phyloP scores from a whole-genome alignment of 2,329 filamentous ascomycete species.

The Cercospora beticola region DNA sequence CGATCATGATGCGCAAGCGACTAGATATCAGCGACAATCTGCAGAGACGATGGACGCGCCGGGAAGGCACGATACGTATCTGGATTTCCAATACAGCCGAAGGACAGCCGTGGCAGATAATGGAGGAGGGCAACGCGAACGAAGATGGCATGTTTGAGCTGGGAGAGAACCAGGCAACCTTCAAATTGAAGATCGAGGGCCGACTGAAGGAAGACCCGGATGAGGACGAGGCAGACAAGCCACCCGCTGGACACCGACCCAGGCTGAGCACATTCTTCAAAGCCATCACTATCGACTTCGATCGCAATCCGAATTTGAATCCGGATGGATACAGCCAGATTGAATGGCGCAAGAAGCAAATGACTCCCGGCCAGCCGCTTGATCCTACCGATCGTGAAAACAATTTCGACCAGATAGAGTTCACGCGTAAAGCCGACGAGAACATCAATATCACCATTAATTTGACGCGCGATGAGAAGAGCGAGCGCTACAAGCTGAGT shows the following conservation, averaged over 20 bases:
- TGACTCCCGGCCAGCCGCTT: slow-evolving; percentile 40
- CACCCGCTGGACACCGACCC: slow-evolving; percentile 51
- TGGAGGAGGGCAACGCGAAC: slow-evolving; percentile 48
- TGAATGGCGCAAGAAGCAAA: slow-evolving; percentile 82
- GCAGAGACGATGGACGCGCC: slow-evolving; percentile 56
- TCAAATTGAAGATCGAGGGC: slow-evolving; percentile 89
- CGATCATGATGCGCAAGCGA: slow-evolving; percentile 89
- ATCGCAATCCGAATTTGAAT: slow-evolving; percentile 63
- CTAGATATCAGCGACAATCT: slow-evolving; percentile 83
- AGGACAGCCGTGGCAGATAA: slow-evolving; percentile 88
- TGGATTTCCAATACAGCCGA: slow-evolving; percentile 96
- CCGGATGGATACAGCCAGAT: slow-evolving; percentile 62
- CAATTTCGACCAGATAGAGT: slow-evolving; percentile 88
- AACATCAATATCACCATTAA: slow-evolving; percentile 90
- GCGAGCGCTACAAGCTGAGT: slow-evolving; percentile 79
- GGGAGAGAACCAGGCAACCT: slow-evolving; percentile 74
- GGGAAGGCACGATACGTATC: slow-evolving; percentile 77
- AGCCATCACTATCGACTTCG: slow-evolving; percentile 65
- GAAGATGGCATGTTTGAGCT: slow-evolving; percentile 76
- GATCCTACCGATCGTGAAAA: slow-evolving; percentile 61
- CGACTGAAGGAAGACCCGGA: slow-evolving; percentile 65
- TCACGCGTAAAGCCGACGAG: slow-evolving; percentile 88
- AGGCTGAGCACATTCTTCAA: slow-evolving; percentile 79
- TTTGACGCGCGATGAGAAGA: slow-evolving; percentile 77
- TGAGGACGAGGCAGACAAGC: slow-evolving; percentile 51